Percentiles rank a stretch among this genome's conserved stretches.
phyloP scores from a whole-genome alignment of 129 eudicot genomes.

The Lonicera japonica region DNA sequence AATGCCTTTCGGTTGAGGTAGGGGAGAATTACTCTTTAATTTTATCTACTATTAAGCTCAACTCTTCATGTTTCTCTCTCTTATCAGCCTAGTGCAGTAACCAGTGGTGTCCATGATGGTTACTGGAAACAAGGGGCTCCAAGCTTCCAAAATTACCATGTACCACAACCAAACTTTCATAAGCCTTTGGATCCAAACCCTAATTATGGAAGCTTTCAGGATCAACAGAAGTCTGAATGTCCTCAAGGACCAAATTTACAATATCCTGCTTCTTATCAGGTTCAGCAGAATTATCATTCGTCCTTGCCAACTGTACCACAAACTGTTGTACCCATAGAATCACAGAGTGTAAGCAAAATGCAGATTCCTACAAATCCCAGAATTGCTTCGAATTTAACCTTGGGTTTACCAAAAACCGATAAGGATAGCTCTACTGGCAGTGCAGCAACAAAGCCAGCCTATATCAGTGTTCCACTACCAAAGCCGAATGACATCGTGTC shows the following conservation, averaged over 20 bases:
- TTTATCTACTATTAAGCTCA: constrained; percentile 11
- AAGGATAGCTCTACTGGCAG: constrained; percentile 34
- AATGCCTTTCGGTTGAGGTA: too few species aligned
- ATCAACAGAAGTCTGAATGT: constrained; percentile 38
- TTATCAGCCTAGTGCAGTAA: constrained; percentile 57
- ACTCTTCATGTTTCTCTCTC: constrained; percentile 18
- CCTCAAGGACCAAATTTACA: constrained; percentile 23
- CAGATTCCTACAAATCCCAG: constrained; percentile 95
- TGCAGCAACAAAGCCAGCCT: constrained; percentile 64
- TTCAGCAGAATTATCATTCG: constrained; percentile 49
- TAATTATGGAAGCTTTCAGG: constrained; percentile 41
- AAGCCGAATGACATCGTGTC: constrained; percentile 37
- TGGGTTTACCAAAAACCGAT: constrained; percentile 33
- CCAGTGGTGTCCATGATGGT: constrained; percentile 53
- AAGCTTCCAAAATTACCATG: constrained; percentile 43
- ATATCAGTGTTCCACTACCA: constrained; percentile 62
- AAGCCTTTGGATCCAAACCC: constrained; percentile 45
- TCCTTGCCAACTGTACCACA: constrained; percentile 45
- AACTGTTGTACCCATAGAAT: constrained; percentile 40
- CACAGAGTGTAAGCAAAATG: constrained; percentile 52
- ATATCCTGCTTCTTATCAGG: constrained; percentile 43
- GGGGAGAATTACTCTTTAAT: too few species aligned
- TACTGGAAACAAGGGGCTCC: constrained; percentile 79
- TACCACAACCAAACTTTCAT: constrained; percentile 36
- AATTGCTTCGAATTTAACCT: constrained; percentile 62